Percentiles rank a stretch among this genome's conserved stretches.
Evolutionary conservation across 225 moss, liverwort and hornwort species (phyloP).

Genomic region (Anthoceros angustus): DNA sequence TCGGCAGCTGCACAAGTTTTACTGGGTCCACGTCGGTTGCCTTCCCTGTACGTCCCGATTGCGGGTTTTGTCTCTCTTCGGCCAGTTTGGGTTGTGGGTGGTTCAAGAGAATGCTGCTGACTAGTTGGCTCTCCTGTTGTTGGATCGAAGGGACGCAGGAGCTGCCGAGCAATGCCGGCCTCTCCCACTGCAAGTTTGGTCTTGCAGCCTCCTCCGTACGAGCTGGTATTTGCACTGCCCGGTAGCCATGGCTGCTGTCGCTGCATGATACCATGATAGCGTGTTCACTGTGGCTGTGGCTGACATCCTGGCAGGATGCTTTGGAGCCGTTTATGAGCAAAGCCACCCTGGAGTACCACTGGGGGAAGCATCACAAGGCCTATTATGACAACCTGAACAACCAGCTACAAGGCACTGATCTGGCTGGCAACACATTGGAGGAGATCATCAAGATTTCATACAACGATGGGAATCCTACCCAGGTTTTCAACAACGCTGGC

Average conservation of each 20-base stretch:
- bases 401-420: constrained; percentile 50
- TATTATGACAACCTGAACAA: constrained; percentile 72
- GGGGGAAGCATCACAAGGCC: constrained; percentile 71
- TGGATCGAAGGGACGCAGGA: no score
- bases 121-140: no score
- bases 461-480: constrained; percentile 76
- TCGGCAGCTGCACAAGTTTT: no score
- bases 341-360: constrained; percentile 68
- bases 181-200: not conserved
- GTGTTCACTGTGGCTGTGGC: not conserved
- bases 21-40: no score
- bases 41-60: no score
- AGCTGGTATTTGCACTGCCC: not conserved
- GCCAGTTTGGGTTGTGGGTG: no score
- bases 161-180: no score
- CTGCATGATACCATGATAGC: no score
- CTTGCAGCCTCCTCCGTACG: not conserved
- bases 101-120: no score
- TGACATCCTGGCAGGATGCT: constrained; percentile 30
- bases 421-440: constrained; percentile 44
- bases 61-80: no score
- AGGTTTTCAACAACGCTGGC: constrained; percentile 72
- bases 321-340: constrained; percentile 87
- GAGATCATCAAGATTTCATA: constrained; percentile 63
- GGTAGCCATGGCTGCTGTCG: no score